Percentiles rank a stretch among this genome's conserved stretches.
Evolutionary conservation across 495 filamentous ascomycete species (phyloP).

Genomic region (Aspergillus egyptiacus): DNA sequence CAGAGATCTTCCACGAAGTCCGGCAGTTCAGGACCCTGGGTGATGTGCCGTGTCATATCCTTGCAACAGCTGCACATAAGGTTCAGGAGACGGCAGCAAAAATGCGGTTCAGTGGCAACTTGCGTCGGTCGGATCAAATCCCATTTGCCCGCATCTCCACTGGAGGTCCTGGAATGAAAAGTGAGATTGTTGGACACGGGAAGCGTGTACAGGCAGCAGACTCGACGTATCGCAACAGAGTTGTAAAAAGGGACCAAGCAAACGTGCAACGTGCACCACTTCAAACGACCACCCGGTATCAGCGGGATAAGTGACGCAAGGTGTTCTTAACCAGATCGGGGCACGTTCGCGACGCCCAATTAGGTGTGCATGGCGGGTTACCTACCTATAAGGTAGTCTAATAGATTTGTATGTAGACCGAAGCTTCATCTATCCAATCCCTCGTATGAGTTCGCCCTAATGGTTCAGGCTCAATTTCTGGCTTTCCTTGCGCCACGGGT

Average conservation of each 20-base stretch:
- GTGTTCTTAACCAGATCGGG: neutral
- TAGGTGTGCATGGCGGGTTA: slow-evolving; percentile 10
- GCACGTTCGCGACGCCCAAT: slow-evolving; percentile 4
- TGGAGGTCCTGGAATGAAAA: neutral
- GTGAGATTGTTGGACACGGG: slow-evolving; percentile 4
- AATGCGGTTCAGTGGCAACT: neutral
- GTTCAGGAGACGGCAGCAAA: slow-evolving; percentile 7
- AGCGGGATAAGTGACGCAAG: neutral
- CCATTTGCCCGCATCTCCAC: slow-evolving; percentile 6
- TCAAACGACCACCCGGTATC: neutral
- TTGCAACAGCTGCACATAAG: slow-evolving; percentile 7
- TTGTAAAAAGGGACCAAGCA: slow-evolving; percentile 1
- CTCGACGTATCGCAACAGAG: slow-evolving; percentile 2
- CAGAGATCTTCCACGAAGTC: slow-evolving; percentile 14
- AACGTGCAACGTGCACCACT: neutral
- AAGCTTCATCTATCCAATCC: too few species aligned
- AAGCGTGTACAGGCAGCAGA: slow-evolving; percentile 1
- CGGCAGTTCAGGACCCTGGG: slow-evolving; percentile 14
- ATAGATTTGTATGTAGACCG: too few species aligned
- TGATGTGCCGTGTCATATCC: slow-evolving; percentile 17
- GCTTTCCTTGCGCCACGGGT: too few species aligned
- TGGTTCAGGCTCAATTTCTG: too few species aligned
- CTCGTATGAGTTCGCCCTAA: too few species aligned
- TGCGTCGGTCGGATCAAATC: slow-evolving; percentile 10
- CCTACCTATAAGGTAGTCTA: too few species aligned